Evolutionary conservation across 1,139 yeast species (phyloP).

Genomic region (Zygoascus hellenicus): DNA sequence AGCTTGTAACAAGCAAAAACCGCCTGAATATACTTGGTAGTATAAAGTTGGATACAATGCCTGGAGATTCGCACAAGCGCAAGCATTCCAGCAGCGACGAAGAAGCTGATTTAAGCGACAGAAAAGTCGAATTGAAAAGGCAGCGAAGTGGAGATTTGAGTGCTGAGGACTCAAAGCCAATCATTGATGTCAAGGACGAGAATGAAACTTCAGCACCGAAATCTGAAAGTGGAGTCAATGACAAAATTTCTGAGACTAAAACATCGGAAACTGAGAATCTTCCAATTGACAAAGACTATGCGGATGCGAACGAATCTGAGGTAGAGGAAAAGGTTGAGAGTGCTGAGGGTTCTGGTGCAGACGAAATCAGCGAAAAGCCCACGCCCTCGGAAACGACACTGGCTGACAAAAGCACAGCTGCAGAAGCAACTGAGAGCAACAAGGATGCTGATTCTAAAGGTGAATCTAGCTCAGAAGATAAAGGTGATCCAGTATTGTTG

Average conservation of each 20-base stretch:
- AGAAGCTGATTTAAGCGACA: conserved; percentile 4
- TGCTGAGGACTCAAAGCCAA: conserved; percentile 10
- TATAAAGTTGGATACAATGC: background rate
- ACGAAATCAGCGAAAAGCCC: background rate
- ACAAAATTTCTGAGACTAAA: conserved; percentile 2
- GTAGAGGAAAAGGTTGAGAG: conserved; percentile 10
- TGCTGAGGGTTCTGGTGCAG: conserved; percentile 1
- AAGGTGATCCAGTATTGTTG: background rate
- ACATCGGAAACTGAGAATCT: conserved; percentile 1
- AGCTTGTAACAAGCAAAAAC: background rate
- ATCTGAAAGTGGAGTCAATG: conserved; percentile 1
- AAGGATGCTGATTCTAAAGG: conserved; percentile 3
- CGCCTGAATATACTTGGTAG: background rate
- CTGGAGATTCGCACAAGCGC: conserved; percentile 10
- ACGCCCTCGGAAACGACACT: background rate
- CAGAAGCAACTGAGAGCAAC: background rate
- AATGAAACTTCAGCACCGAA: conserved; percentile 3
- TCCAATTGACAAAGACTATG: background rate
- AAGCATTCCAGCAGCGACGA: conserved; percentile 11
- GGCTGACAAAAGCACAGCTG: background rate
- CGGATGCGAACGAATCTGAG: conserved; percentile 1
- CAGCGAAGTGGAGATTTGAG: background rate
- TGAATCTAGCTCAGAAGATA: too few relatives aligned
- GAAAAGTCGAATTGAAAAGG: conserved; percentile 5
- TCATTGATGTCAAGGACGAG: conserved; percentile 12